Conservation (phyloP, 2,329 filamentous ascomycete species). For the Cadophora sp. region DNA sequence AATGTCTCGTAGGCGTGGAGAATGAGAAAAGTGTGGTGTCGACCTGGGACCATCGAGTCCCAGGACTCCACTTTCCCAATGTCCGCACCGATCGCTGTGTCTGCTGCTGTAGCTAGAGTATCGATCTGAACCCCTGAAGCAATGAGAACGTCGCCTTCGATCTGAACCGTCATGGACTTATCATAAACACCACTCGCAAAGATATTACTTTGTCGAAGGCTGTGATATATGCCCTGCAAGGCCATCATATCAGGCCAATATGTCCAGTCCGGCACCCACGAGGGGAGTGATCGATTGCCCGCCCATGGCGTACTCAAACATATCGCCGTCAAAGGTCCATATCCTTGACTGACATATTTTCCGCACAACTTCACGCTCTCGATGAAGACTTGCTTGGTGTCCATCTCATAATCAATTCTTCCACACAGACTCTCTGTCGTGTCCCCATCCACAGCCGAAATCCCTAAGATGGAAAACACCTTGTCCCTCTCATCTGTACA, state of each 20-base stretch:
- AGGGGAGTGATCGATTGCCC: background rate
- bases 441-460: background rate
- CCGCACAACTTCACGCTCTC: background rate
- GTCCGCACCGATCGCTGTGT: background rate
- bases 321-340: background rate
- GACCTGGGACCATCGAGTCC: constrained; percentile 2
- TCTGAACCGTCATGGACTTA: background rate
- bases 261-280: background rate
- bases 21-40: constrained; percentile 4
- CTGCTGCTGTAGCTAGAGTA: background rate
- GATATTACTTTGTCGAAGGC: background rate
- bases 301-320: constrained; percentile 5
- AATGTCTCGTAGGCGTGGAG: background rate
- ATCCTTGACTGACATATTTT: background rate
- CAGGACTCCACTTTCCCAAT: background rate
- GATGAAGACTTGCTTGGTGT: background rate
- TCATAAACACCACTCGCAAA: background rate
- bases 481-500: constrained; percentile 6
- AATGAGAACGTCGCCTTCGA: background rate
- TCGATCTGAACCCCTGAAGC: background rate
- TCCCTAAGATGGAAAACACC: background rate
- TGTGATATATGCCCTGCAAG: background rate
- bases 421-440: background rate
- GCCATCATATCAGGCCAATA: constrained; percentile 2
- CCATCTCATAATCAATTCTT: constrained; percentile 1